Percentiles rank a stretch among this genome's conserved stretches.
Conservation (phyloP, 257 asterid species). For the Osmanthus fragrans region DNA sequence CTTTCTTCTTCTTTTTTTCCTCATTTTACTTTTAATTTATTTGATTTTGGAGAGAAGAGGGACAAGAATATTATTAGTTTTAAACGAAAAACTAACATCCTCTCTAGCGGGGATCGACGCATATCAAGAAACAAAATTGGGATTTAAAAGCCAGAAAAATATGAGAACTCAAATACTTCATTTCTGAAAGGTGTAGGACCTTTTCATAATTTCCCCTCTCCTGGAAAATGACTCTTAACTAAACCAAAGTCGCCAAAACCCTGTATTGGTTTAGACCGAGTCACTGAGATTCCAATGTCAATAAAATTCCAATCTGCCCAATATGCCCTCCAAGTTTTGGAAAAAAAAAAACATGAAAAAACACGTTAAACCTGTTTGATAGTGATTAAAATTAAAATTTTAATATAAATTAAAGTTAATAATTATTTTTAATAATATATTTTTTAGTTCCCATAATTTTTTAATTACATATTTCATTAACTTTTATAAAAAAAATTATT, state of each 20-base stretch:
- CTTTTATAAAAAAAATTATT: no score
- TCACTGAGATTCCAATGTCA: background rate
- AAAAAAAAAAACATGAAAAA: no score
- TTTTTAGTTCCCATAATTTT: no score
- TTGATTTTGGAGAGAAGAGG: no score
- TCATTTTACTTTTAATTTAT: no score
- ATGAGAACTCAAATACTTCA: background rate
- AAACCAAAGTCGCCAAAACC: background rate
- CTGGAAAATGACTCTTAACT: background rate
- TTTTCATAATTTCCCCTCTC: background rate
- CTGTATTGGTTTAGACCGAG: background rate
- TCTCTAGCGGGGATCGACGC: background rate
- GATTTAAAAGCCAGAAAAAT: background rate
- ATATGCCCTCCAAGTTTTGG: background rate
- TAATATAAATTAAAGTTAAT: no score
- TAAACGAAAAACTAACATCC: no score
- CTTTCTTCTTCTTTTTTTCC: no score
- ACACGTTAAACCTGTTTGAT: background rate
- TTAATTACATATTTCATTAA: no score
- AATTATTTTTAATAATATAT: no score
- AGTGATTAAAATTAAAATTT: no score
- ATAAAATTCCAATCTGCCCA: background rate
- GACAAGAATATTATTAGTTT: no score
- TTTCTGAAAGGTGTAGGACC: background rate
- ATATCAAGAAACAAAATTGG: background rate